These are phyloP conservation scores for Hsuehochloa calcarea DNA, from an alignment of 176 grass and related monocot genomes.

Conservation along the genomic window DNA sequence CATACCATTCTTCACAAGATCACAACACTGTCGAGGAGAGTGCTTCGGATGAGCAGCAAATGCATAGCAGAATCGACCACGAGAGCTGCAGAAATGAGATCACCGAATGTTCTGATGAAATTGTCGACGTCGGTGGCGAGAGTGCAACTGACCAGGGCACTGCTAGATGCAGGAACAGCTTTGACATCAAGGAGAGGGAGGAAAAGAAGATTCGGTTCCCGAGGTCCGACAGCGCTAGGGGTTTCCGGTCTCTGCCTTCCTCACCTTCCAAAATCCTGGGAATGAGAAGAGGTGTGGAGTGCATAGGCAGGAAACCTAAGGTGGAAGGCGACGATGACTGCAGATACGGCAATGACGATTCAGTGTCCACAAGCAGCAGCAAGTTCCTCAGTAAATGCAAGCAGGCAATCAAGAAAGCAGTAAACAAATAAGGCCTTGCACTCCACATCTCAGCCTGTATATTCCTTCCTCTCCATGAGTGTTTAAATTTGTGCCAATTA, in stretches of 20 bases:
- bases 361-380: slow-evolving; percentile 46
- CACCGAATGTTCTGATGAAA: slow-evolving; percentile 45
- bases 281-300: slow-evolving; percentile 71
- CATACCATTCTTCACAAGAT: slow-evolving; percentile 25
- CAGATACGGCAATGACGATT: slow-evolving; percentile 42
- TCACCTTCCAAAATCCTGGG: slow-evolving; percentile 79
- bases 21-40: not conserved
- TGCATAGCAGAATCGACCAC: not conserved
- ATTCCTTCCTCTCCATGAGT: slow-evolving; percentile 31
- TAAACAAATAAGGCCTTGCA: slow-evolving; percentile 54
- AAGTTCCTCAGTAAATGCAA: slow-evolving; percentile 77
- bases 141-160: slow-evolving; percentile 27
- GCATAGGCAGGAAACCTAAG: slow-evolving; percentile 66
- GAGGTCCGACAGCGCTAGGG: slow-evolving; percentile 65
- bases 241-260: slow-evolving; percentile 82
- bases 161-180: slow-evolving; percentile 52
- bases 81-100: slow-evolving; percentile 36
- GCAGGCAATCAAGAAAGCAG: slow-evolving; percentile 85
- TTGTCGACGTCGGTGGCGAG: slow-evolving; percentile 29
- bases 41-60: slow-evolving; percentile 26
- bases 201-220: slow-evolving; percentile 54
- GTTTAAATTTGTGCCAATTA: not conserved
- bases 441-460: not conserved
- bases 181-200: slow-evolving; percentile 57
- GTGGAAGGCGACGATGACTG: slow-evolving; percentile 48